A percentile compares a stretch with the other conserved stretches of the same genome.
phyloP scores from a whole-genome alignment of 768 basidiomycete genomes.

The Lentinus tigrinus region DNA sequence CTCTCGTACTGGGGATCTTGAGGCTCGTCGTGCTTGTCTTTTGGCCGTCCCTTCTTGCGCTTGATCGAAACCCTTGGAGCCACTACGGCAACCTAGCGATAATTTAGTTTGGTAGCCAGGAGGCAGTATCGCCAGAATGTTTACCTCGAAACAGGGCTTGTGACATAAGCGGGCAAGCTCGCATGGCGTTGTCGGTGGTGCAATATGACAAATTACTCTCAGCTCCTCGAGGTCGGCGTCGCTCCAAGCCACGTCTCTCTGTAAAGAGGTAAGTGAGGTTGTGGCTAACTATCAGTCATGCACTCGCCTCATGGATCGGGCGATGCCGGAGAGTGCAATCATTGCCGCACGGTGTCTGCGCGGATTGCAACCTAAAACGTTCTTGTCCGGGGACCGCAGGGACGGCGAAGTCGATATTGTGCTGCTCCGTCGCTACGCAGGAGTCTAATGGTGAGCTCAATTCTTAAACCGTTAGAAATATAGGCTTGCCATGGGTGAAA shows the following conservation, averaged over 20 bases:
- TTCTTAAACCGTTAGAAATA: not conserved
- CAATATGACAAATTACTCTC: constrained; percentile 38
- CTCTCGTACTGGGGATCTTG: too few relatives aligned
- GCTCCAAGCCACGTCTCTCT: constrained; percentile 5
- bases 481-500: constrained; percentile 18
- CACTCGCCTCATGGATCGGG: not conserved
- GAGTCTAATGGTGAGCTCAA: not conserved
- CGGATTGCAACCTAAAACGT: too few relatives aligned
- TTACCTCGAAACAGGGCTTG: constrained; percentile 62
- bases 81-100: not conserved
- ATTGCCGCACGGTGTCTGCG: not conserved
- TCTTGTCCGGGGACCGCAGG: too few relatives aligned
- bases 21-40: not conserved
- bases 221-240: constrained; percentile 39
- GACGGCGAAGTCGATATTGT: not conserved
- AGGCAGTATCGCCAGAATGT: not conserved
- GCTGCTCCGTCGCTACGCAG: not conserved
- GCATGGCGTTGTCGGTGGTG: constrained; percentile 49
- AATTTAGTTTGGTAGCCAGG: not conserved
- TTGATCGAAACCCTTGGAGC: not conserved
- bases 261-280: not conserved
- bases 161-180: constrained; percentile 53
- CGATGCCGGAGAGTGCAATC: not conserved
- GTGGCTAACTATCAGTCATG: too few relatives aligned
- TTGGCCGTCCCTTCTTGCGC: too few relatives aligned